Percentiles rank a stretch among this genome's conserved stretches.
phyloP scores from a whole-genome alignment of 441 rosid species.

The Mallotus japonicus region DNA sequence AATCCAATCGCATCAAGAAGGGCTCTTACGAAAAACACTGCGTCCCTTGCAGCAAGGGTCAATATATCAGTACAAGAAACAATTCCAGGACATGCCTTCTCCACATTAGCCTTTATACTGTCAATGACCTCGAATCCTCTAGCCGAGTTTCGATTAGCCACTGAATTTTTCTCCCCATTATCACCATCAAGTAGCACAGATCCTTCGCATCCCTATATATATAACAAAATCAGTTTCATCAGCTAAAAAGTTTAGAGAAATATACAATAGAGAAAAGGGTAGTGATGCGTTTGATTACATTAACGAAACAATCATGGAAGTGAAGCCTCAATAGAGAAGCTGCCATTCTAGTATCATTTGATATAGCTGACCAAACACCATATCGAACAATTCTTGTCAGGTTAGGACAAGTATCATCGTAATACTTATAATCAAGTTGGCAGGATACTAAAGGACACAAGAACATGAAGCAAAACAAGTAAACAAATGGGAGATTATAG shows the following conservation, averaged over 20 bases:
- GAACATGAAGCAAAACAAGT: constrained; percentile 30
- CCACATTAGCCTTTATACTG: constrained; percentile 51
- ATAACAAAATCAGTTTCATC: background rate
- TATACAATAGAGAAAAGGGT: too few species aligned
- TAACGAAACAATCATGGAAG: constrained; percentile 69
- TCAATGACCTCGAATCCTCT: constrained; percentile 73
- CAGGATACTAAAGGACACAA: constrained; percentile 31
- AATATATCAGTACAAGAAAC: constrained; percentile 70
- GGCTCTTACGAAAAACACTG: constrained; percentile 47
- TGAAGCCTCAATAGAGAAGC: constrained; percentile 70
- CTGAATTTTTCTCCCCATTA: constrained; percentile 49
- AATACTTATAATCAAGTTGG: constrained; percentile 57
- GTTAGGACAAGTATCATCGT: constrained; percentile 45
- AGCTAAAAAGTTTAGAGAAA: too few species aligned
- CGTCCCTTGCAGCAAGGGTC: constrained; percentile 63
- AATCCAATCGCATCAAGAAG: background rate
- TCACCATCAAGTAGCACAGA: constrained; percentile 55
- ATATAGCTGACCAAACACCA: constrained; percentile 47
- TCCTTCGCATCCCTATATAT: constrained; percentile 60
- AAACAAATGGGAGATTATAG: constrained; percentile 20
- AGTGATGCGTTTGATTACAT: constrained; percentile 34
- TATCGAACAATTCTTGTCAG: constrained; percentile 37
- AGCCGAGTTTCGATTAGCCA: constrained; percentile 47
- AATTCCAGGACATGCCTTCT: constrained; percentile 53
- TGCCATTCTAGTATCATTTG: constrained; percentile 63